These are phyloP conservation scores for Stemphylium lycopersici DNA, from an alignment of 2,329 filamentous ascomycete species.

Conservation along the genomic window DNA sequence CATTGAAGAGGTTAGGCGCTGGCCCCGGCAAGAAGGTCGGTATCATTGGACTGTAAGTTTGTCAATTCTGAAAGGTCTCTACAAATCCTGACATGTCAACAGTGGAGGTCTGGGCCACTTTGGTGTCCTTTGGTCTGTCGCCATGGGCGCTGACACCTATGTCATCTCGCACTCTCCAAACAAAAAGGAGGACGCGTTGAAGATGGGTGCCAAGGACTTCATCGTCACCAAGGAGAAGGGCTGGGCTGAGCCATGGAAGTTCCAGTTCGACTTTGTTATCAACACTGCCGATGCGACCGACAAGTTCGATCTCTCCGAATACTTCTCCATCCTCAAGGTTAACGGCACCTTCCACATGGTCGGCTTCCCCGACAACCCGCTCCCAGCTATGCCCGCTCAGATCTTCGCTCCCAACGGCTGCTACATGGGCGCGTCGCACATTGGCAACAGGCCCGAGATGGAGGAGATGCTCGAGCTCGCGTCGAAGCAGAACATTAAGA, in stretches of 20 bases:
- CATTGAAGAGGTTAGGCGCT: slow-evolving; percentile 75
- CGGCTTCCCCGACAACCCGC: slow-evolving; percentile 77
- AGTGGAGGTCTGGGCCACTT: slow-evolving; percentile 59
- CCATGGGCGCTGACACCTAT: slow-evolving; percentile 66
- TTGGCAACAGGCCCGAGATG: slow-evolving; percentile 59
- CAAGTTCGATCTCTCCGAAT: slow-evolving; percentile 72
- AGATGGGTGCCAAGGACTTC: slow-evolving; percentile 67
- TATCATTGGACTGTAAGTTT: slow-evolving; percentile 67
- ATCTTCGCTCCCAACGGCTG: slow-evolving; percentile 75
- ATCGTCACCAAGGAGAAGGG: slow-evolving; percentile 63
- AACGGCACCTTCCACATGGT: slow-evolving; percentile 82
- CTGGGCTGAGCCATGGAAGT: slow-evolving; percentile 62
- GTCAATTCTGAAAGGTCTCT: background rate
- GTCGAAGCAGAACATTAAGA: slow-evolving; percentile 58
- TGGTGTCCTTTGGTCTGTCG: slow-evolving; percentile 55
- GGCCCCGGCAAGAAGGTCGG: slow-evolving; percentile 81
- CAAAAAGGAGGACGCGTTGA: slow-evolving; percentile 66
- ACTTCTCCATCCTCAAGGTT: slow-evolving; percentile 80
- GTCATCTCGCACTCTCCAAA: slow-evolving; percentile 65
- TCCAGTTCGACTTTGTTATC: slow-evolving; percentile 76
- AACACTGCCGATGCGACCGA: slow-evolving; percentile 74
- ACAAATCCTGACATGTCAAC: slow-evolving; percentile 14
- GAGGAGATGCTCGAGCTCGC: slow-evolving; percentile 59
- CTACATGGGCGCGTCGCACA: slow-evolving; percentile 59
- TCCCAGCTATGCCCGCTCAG: slow-evolving; percentile 74